Evolutionary conservation across 2,329 filamentous ascomycete genomes (phyloP).

Genomic region (Aspergillus latus): DNA sequence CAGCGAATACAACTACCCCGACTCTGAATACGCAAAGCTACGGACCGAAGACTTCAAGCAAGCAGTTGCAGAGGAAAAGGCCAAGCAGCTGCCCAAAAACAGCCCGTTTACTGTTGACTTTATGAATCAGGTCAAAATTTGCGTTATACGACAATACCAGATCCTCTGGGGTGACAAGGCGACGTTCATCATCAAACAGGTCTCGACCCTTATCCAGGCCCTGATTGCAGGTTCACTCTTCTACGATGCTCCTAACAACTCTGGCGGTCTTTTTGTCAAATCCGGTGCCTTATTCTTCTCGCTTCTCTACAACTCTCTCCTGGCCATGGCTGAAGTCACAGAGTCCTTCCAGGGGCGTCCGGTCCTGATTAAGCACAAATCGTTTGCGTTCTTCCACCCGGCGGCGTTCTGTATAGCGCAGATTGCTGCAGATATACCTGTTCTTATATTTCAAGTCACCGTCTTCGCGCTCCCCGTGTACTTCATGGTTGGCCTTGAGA

Average conservation of each 20-base stretch:
- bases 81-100: constrained; percentile 52
- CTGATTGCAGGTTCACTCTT: constrained; percentile 67
- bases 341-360: constrained; percentile 62
- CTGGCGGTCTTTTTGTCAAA: constrained; percentile 63
- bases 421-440: constrained; percentile 52
- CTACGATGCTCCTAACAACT: constrained; percentile 61
- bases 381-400: constrained; percentile 59
- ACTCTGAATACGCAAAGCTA: constrained; percentile 48
- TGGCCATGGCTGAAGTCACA: constrained; percentile 67
- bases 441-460: constrained; percentile 61
- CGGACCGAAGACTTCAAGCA: constrained; percentile 57
- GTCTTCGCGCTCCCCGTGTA: constrained; percentile 61
- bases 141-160: constrained; percentile 62
- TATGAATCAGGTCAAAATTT: constrained; percentile 55
- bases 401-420: constrained; percentile 46
- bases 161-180: constrained; percentile 65
- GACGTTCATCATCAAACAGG: constrained; percentile 63
- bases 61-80: constrained; percentile 55
- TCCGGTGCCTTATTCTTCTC: constrained; percentile 65
- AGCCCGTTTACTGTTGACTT: constrained; percentile 61
- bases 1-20: constrained; percentile 59
- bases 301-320: constrained; percentile 59
- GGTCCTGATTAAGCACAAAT: constrained; percentile 59
- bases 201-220: constrained; percentile 58
- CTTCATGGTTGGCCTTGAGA: constrained; percentile 62